Conservation (phyloP, 139 green algal species). For the Micractinium sp. region DNA sequence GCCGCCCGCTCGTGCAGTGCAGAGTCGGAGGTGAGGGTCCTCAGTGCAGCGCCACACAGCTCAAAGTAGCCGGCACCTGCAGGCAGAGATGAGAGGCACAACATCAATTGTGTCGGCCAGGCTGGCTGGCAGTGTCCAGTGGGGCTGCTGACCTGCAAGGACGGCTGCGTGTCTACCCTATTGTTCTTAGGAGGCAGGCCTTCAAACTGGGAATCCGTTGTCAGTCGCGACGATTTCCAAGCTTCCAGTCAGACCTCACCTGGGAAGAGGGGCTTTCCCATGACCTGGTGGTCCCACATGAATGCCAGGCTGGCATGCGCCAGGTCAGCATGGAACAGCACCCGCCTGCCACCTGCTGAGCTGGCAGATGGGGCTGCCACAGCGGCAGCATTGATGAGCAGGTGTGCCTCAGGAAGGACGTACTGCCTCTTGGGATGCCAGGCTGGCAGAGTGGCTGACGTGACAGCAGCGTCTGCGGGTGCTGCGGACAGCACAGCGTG, state of each 20-base stretch:
- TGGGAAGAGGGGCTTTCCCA: conserved; percentile 59
- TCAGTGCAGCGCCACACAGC: not conserved
- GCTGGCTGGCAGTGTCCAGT: not conserved
- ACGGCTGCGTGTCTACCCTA: not conserved
- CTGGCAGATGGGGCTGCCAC: not conserved
- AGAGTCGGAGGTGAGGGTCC: conserved; percentile 13
- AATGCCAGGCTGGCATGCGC: conserved; percentile 56
- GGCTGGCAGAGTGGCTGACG: not conserved
- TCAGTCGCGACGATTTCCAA: no score
- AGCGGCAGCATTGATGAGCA: conserved; percentile 9
- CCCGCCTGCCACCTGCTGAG: not conserved
- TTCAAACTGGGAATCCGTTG: no score
- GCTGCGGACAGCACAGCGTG: conserved; percentile 36
- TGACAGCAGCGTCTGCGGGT: not conserved
- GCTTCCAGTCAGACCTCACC: no score
- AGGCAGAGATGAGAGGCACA: not conserved
- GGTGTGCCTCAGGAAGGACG: conserved; percentile 36
- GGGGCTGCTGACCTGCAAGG: not conserved
- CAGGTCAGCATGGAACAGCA: conserved; percentile 52
- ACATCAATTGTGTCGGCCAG: not conserved
- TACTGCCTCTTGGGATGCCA: conserved; percentile 38
- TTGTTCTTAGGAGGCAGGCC: no score
- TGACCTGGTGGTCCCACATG: conserved; percentile 80
- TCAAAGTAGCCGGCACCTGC: conserved; percentile 57
- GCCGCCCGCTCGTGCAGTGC: not conserved